Evolutionary conservation across 306 rosid genomes (phyloP), one percentile per base, ranked within the genome.

Genomic region (Lablab purpureus): DNA sequence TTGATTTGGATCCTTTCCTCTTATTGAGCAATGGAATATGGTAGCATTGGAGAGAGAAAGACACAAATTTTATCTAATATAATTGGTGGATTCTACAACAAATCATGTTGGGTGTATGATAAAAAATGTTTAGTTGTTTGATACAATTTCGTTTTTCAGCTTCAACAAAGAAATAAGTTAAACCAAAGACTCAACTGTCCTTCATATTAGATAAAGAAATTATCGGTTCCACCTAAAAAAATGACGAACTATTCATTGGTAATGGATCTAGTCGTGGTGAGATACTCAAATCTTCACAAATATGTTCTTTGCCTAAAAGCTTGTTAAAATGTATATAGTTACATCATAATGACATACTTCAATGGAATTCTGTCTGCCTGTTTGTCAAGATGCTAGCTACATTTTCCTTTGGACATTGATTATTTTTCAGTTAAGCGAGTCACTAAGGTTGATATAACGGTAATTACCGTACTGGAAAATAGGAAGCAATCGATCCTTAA

Each of bases 131-230:
- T 37, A 2, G 7, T 37, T 37, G 10, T 37, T 27, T 23, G 36
- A 22, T 30, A 55, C 32, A 47, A 19, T 59, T 75, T 80, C 46
- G 63, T 36, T 30, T 49, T 27, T 14, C 51, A 36, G 27, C 21
- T 71, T 52, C 43, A 50, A 67, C 62, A 74, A 36, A 68, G 41
- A 62, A 71, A 46, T 79, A 62, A 77, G 32, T 19, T 8, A 13
- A 63, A 63, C 19, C 65, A 67, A 50, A 69, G 54, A 12, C 78
- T 32, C 46, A 69, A 51, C 25, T 50, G 21, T 30, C 12, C 59
- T 55, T 22, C 47, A 55, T 15, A 64, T 14, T 64, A 58, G 52
- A 58, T 58, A 62, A 66, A 68, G 34, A 23, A 23, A 11, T 46
- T 49, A 15, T 36, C 65, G 55, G 40, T 23, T 83, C 73, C 50